Evolutionary conservation across 1,284 basidiomycete species (phyloP).

Genomic region (Athelia sp.): DNA sequence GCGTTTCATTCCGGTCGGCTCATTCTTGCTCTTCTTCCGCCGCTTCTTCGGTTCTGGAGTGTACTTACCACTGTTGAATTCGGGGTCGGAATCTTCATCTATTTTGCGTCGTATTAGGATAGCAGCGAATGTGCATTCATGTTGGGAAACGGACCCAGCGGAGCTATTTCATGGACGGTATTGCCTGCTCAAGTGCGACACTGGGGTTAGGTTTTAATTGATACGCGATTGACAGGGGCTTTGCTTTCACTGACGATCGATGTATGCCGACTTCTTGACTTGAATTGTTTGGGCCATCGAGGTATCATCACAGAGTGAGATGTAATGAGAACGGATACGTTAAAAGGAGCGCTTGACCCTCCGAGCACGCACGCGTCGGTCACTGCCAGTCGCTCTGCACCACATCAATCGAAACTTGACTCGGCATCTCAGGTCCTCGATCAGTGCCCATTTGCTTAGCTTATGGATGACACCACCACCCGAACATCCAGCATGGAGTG

Average conservation of each 20-base stretch:
- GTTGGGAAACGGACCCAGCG: constrained; percentile 18
- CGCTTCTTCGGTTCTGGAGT: constrained; percentile 27
- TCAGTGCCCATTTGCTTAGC: too few species aligned
- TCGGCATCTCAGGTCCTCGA: too few species aligned
- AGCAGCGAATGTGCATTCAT: background rate
- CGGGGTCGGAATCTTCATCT: constrained; percentile 48
- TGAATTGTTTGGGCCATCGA: constrained; percentile 7
- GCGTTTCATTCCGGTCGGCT: constrained; percentile 5
- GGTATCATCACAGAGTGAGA: too few species aligned
- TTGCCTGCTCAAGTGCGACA: constrained; percentile 1
- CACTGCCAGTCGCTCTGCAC: too few species aligned
- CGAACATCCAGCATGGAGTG: too few species aligned
- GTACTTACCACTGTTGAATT: constrained; percentile 44
- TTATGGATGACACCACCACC: too few species aligned
- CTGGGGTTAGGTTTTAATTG: background rate
- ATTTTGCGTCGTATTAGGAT: background rate
- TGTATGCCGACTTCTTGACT: constrained; percentile 18
- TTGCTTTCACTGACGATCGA: constrained; percentile 14
- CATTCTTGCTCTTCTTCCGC: constrained; percentile 18
- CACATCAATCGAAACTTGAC: too few species aligned
- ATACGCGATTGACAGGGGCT: background rate
- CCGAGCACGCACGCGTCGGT: too few species aligned
- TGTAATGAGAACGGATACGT: too few species aligned
- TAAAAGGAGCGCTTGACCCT: too few species aligned
- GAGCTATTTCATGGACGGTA: constrained; percentile 14